These are phyloP conservation scores for Lycium barbarum DNA, from an alignment of 257 asterid genomes.

Conservation along the genomic window DNA sequence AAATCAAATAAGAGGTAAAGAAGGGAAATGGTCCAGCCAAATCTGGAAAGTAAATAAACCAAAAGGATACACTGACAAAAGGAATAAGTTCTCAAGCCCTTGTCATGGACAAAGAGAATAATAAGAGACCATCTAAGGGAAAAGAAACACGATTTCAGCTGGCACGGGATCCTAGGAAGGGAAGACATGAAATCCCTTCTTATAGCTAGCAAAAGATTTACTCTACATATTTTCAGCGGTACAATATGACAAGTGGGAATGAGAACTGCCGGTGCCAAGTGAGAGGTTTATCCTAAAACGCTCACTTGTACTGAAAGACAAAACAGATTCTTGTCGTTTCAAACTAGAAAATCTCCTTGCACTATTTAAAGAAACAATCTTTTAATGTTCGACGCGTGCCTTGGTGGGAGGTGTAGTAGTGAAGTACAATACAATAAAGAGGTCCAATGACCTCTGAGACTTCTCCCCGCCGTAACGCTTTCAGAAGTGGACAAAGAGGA, in stretches of 20 bases:
- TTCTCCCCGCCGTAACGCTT: neutral
- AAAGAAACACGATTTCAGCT: slow-evolving; percentile 8
- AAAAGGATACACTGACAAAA: neutral
- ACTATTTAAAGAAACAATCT: neutral
- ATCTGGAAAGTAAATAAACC: slow-evolving; percentile 18
- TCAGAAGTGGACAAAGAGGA: neutral
- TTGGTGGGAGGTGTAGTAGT: neutral
- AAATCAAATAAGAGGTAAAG: slow-evolving; percentile 14
- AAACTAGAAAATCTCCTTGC: slow-evolving; percentile 8
- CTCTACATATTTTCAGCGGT: neutral
- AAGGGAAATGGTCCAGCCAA: slow-evolving; percentile 7
- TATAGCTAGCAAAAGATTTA: neutral
- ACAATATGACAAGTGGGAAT: neutral
- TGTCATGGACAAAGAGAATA: neutral
- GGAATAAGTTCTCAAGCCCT: neutral
- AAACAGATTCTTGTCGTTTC: neutral
- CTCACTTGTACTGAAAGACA: neutral
- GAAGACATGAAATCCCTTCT: slow-evolving; percentile 21
- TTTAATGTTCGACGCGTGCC: neutral
- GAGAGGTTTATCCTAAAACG: neutral
- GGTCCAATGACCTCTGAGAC: neutral
- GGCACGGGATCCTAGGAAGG: neutral
- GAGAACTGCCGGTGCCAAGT: neutral
- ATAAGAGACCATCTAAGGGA: neutral
- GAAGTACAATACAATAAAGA: slow-evolving; percentile 18